A percentile compares a stretch with the other conserved stretches of the same genome.
phyloP scores from a whole-genome alignment of 495 filamentous ascomycete genomes.

The Daldinia childiae region DNA sequence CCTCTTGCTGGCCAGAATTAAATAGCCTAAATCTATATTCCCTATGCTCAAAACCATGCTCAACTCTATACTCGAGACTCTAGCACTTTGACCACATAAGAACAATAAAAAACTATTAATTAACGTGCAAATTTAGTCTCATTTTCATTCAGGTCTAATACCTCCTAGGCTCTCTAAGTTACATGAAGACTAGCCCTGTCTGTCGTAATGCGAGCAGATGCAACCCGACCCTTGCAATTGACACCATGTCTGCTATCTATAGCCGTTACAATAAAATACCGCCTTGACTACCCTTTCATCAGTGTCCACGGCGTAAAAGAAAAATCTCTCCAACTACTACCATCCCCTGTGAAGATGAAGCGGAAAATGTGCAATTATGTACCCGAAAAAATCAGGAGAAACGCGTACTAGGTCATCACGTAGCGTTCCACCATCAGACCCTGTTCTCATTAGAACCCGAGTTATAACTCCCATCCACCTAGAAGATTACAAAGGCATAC shows the following conservation, averaged over 20 bases:
- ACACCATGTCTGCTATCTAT: slow-evolving; percentile 40
- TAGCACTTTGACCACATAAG: background rate
- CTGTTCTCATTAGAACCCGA: slow-evolving; percentile 20
- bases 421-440: slow-evolving; percentile 36
- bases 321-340: slow-evolving; percentile 41
- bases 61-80: background rate
- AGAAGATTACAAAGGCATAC: slow-evolving; percentile 49
- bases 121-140: slow-evolving; percentile 19
- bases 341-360: slow-evolving; percentile 22
- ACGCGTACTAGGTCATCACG: slow-evolving; percentile 32
- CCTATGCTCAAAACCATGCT: background rate
- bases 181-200: slow-evolving; percentile 41
- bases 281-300: slow-evolving; percentile 26
- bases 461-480: slow-evolving; percentile 24
- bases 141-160: slow-evolving; percentile 36
- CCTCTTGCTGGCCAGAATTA: background rate
- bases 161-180: slow-evolving; percentile 35
- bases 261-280: slow-evolving; percentile 30
- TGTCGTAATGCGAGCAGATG: slow-evolving; percentile 39
- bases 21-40: slow-evolving; percentile 4
- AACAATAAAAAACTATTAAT: background rate
- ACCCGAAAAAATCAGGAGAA: slow-evolving; percentile 44
- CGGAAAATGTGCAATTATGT: slow-evolving; percentile 44
- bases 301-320: slow-evolving; percentile 35
- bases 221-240: slow-evolving; percentile 39